phyloP scores from a whole-genome alignment of 352 stramenopile species.

The Phytophthora megakarya region DNA sequence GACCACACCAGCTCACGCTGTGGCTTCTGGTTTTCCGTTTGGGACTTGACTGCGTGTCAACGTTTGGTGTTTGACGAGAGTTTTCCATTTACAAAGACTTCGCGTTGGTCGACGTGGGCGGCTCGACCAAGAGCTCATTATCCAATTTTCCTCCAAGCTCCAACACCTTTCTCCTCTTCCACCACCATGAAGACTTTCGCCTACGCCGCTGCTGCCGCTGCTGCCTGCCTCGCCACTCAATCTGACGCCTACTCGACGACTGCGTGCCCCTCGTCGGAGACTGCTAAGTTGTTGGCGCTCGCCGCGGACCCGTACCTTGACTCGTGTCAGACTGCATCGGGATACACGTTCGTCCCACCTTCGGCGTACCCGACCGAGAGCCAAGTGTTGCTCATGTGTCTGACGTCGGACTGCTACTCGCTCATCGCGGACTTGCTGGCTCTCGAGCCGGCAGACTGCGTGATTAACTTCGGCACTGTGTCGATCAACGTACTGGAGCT shows the following conservation, averaged over 20 bases:
- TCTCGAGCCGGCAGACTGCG: constrained; percentile 47
- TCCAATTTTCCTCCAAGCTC: constrained; percentile 41
- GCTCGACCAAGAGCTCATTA: constrained; percentile 33
- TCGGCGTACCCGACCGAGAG: constrained; percentile 33
- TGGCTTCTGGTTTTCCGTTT: background rate
- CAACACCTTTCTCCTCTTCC: constrained; percentile 29
- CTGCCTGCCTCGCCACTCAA: constrained; percentile 33
- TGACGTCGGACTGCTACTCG: constrained; percentile 38
- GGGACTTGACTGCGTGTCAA: background rate
- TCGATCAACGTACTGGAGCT: constrained; percentile 55
- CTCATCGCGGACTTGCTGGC: constrained; percentile 39
- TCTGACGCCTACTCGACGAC: constrained; percentile 36
- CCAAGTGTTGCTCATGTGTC: constrained; percentile 45
- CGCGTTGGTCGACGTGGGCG: background rate
- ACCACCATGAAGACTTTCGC: constrained; percentile 50
- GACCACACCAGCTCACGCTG: background rate
- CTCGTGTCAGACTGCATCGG: constrained; percentile 34
- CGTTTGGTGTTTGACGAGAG: constrained; percentile 19
- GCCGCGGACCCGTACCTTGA: constrained; percentile 24
- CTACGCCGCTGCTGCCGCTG: constrained; percentile 24
- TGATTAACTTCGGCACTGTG: constrained; percentile 45
- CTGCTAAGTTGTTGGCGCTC: constrained; percentile 37
- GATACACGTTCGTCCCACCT: constrained; percentile 44
- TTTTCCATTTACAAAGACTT: too few relatives aligned
- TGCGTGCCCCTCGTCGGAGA: constrained; percentile 36